Base-by-base conservation (phyloP, 2,329 filamentous ascomycete genomes). In the Microdochium bolleyi region DNA sequence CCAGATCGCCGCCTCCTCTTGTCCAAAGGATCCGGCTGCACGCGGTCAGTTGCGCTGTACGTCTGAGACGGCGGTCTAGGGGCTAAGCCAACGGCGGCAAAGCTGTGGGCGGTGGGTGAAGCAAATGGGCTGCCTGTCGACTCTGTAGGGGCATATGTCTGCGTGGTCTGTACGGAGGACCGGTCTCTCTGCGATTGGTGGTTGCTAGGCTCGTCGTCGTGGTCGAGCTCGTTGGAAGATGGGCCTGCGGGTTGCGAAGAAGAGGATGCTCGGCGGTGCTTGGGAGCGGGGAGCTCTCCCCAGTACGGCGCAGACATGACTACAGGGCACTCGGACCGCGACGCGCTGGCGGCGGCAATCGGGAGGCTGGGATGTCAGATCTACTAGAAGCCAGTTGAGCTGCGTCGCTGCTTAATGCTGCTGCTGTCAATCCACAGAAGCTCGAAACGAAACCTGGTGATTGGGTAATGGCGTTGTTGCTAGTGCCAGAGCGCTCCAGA, bases 11-110 rank as follows among this genome's bases (percentile, higher is more conserved):
- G 11, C 53, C 53, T 10, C 54, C 52, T 38, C 7, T 49, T 49
- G 24, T 27, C 24, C 21, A 22, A 34, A 8, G n/a, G 11, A 27
- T 49, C 24, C 4, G 41, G 14, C 22, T 22, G 41, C 22, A 19
- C 41, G 16, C 41, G 41, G 19, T 19, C 21, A 19, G 41, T 5
- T 3, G 41, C 41, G 56, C 65, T 70, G 65, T 77, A 78, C 53
- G 77, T 74, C 53, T 79, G 73, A 2, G 81, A 82, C n/a, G 79
- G 72, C 38, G 82, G 82, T 53, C 80, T 75, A 51, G 82, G 80
- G 59, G 80, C 76, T 56, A 84, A 72, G 24, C 79, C 80, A 58
- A 75, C 70, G 52, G 66, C 71, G 48, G 68, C 68, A 60, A 80
- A 78, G 61, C 67, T 77, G 27, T 79, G 74, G 51, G 71, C 65